Conservation (phyloP, 768 basidiomycete species). For the Exidia glandulosa region DNA sequence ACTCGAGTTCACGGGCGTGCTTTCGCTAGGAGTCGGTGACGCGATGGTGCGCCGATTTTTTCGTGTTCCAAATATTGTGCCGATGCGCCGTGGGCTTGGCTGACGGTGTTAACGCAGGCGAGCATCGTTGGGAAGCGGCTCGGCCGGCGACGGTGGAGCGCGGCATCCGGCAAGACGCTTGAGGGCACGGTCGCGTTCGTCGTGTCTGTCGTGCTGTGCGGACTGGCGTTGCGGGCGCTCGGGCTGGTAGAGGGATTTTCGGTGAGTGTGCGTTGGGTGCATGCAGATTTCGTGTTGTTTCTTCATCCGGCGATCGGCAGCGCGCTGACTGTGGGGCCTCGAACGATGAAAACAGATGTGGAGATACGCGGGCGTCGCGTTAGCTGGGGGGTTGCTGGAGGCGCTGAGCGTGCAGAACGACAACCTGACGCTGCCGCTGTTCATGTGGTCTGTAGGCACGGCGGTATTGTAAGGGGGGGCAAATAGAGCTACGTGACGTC, state of each 20-base stretch:
- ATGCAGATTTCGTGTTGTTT: neutral
- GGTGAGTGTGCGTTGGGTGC: slow-evolving; percentile 34
- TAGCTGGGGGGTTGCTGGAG: slow-evolving; percentile 68
- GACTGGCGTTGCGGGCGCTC: slow-evolving; percentile 57
- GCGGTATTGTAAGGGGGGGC: neutral
- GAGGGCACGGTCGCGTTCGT: slow-evolving; percentile 85
- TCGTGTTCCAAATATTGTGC: neutral
- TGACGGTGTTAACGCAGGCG: slow-evolving; percentile 48
- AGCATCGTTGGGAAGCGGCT: slow-evolving; percentile 84
- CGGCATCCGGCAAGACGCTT: slow-evolving; percentile 74
- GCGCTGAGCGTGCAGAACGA: slow-evolving; percentile 94
- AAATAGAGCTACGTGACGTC: too few species aligned
- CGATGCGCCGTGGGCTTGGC: neutral
- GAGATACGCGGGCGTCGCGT: slow-evolving; percentile 53
- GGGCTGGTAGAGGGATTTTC: slow-evolving; percentile 68
- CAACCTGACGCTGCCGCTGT: slow-evolving; percentile 92
- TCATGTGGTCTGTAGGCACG: slow-evolving; percentile 55
- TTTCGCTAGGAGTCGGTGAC: slow-evolving; percentile 87
- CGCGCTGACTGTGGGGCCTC: too few species aligned
- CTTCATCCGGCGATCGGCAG: too few species aligned
- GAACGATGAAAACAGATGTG: slow-evolving; percentile 33
- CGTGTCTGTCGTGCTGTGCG: slow-evolving; percentile 53
- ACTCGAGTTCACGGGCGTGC: slow-evolving; percentile 70
- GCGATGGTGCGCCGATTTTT: slow-evolving; percentile 54
- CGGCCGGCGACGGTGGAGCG: slow-evolving; percentile 76